Evolutionary conservation across 2,329 filamentous ascomycete genomes (phyloP).

Genomic region (Colletotrichum australisinense): DNA sequence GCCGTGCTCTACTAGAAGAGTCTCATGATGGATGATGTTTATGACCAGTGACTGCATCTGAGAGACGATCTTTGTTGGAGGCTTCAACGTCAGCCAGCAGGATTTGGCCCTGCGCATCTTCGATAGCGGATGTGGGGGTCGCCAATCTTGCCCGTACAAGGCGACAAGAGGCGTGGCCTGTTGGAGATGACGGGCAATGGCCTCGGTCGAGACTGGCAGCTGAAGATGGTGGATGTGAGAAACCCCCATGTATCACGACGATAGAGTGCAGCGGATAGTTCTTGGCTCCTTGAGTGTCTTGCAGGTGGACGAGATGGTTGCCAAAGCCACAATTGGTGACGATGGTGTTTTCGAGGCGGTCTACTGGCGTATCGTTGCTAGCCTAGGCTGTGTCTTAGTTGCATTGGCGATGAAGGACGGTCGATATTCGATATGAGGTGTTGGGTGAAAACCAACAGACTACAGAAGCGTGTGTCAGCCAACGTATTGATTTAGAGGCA

Average conservation of each 20-base stretch:
- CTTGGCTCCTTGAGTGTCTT: background rate
- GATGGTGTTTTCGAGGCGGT: slow-evolving; percentile 27
- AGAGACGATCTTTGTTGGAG: background rate
- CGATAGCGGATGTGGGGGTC: slow-evolving; percentile 4
- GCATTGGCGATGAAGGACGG: background rate
- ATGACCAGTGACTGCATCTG: slow-evolving; percentile 8
- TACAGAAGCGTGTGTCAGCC: background rate
- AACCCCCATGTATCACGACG: background rate
- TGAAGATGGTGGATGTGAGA: background rate
- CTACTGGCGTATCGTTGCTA: slow-evolving; percentile 16
- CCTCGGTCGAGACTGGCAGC: slow-evolving; percentile 1
- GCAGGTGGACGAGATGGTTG: background rate
- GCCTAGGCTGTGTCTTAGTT: slow-evolving; percentile 9
- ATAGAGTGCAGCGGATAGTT: background rate
- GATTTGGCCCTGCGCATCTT: background rate
- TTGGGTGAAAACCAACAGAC: background rate
- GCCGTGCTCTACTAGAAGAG: background rate
- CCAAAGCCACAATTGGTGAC: slow-evolving; percentile 22
- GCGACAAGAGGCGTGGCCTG: background rate
- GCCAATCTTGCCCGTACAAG: slow-evolving; percentile 3
- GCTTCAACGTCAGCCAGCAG: background rate
- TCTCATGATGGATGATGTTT: slow-evolving; percentile 19
- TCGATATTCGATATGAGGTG: background rate
- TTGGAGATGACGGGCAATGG: slow-evolving; percentile 2
- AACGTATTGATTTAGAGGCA: background rate